Evolutionary conservation across 257 asterid genomes (phyloP).

Genomic region (Thymus mandschuricus): DNA sequence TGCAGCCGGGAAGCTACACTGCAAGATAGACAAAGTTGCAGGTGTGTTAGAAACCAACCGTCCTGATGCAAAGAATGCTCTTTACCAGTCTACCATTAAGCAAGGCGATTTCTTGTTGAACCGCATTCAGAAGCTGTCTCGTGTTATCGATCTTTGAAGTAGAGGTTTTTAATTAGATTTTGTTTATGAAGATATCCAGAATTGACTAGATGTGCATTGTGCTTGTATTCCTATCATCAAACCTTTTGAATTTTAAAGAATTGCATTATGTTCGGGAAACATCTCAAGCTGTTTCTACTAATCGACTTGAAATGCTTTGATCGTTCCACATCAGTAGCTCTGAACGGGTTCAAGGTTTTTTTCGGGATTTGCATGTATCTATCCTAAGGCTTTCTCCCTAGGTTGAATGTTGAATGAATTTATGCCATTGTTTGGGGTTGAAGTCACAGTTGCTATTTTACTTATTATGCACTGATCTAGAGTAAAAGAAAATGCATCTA

Average conservation of each 20-base stretch:
- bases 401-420: too few species aligned
- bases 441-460: too few species aligned
- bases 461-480: too few species aligned
- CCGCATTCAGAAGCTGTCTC: constrained; percentile 91
- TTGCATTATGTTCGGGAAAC: not conserved
- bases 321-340: too few species aligned
- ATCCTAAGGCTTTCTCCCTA: too few species aligned
- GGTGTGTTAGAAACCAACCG: constrained; percentile 90
- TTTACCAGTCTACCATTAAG: constrained; percentile 88
- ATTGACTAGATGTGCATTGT: not conserved
- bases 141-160: constrained; percentile 86
- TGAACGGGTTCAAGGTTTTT: too few species aligned
- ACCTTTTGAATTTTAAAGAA: not conserved
- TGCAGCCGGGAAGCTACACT: constrained; percentile 88
- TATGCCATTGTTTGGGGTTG: too few species aligned
- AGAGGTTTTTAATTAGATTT: constrained; percentile 9
- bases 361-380: too few species aligned
- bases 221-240: not conserved
- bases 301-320: too few species aligned
- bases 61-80: constrained; percentile 93
- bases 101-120: constrained; percentile 93
- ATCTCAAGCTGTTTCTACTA: too few species aligned
- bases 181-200: not conserved
- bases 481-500: too few species aligned
- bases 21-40: constrained; percentile 91